Evolutionary conservation across 139 green algal species (phyloP).

Genomic region (Axilococcus clingmanii): DNA sequence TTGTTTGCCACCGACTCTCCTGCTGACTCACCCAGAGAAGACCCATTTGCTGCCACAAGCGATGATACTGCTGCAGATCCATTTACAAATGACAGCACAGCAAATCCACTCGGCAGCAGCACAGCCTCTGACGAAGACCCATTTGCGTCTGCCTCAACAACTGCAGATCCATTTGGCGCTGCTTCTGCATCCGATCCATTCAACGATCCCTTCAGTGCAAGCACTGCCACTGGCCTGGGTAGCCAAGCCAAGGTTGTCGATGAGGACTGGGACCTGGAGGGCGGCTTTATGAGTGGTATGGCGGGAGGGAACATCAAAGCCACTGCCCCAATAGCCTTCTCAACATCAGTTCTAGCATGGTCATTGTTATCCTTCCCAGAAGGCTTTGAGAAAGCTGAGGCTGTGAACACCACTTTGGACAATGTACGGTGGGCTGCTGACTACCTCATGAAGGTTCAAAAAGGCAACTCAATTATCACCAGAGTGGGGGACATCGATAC

Average conservation of each 20-base stretch:
- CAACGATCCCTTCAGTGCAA: neutral
- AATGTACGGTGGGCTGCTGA: conserved; percentile 55
- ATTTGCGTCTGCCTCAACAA: conserved; percentile 3
- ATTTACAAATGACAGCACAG: neutral
- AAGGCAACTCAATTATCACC: conserved; percentile 15
- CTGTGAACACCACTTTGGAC: conserved; percentile 7
- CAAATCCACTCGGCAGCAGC: neutral
- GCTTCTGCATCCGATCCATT: neutral
- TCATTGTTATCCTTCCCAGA: conserved; percentile 43
- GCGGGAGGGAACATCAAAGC: conserved; percentile 56
- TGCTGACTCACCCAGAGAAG: neutral
- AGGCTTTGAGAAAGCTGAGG: conserved; percentile 23
- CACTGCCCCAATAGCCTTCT: conserved; percentile 64
- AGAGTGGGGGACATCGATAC: conserved; percentile 22
- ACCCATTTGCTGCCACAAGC: neutral
- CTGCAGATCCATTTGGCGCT: conserved; percentile 1
- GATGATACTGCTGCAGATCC: conserved; percentile 3
- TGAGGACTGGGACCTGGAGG: conserved; percentile 24
- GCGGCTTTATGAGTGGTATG: conserved; percentile 39
- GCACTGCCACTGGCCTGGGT: conserved; percentile 3
- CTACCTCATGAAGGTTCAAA: conserved; percentile 54
- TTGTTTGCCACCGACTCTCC: neutral
- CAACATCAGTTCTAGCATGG: conserved; percentile 54
- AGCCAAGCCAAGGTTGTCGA: too few relatives aligned
- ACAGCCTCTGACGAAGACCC: conserved; percentile 1